These are phyloP conservation scores for Candida loeiensis DNA, from an alignment of 805 yeast genomes.

Conservation along the genomic window DNA sequence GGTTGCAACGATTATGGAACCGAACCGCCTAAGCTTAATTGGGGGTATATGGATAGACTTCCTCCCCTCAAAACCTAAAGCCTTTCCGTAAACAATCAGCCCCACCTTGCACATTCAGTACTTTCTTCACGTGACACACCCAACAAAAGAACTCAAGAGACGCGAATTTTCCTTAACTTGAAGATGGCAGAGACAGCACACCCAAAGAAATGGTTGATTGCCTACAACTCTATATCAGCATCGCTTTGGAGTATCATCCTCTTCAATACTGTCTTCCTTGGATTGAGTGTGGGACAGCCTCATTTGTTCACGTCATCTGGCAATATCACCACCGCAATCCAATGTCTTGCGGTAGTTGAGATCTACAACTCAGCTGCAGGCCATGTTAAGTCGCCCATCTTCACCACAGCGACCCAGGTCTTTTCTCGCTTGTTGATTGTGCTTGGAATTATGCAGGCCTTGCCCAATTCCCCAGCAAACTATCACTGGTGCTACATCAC, in stretches of 20 bases:
- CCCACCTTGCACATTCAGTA: no score
- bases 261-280: slow-evolving; percentile 37
- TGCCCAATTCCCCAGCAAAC: slow-evolving; percentile 71
- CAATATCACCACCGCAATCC: slow-evolving; percentile 60
- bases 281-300: slow-evolving; percentile 55
- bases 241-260: slow-evolving; percentile 41
- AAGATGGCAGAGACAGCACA: slow-evolving; percentile 10
- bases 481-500: slow-evolving; percentile 58
- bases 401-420: slow-evolving; percentile 86
- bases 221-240: slow-evolving; percentile 41
- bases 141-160: slow-evolving; percentile 8
- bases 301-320: slow-evolving; percentile 57
- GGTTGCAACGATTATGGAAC: no score
- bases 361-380: slow-evolving; percentile 75
- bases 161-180: slow-evolving; percentile 6
- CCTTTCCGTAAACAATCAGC: no score
- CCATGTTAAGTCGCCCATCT: slow-evolving; percentile 76
- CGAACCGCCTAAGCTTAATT: no score
- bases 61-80: no score
- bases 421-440: slow-evolving; percentile 79
- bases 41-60: no score
- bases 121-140: neutral
- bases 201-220: slow-evolving; percentile 36
- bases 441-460: slow-evolving; percentile 71
- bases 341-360: slow-evolving; percentile 77